These are phyloP conservation scores for Globisporangium takayamanum DNA, from an alignment of 352 stramenopile genomes.

Conservation along the genomic window DNA sequence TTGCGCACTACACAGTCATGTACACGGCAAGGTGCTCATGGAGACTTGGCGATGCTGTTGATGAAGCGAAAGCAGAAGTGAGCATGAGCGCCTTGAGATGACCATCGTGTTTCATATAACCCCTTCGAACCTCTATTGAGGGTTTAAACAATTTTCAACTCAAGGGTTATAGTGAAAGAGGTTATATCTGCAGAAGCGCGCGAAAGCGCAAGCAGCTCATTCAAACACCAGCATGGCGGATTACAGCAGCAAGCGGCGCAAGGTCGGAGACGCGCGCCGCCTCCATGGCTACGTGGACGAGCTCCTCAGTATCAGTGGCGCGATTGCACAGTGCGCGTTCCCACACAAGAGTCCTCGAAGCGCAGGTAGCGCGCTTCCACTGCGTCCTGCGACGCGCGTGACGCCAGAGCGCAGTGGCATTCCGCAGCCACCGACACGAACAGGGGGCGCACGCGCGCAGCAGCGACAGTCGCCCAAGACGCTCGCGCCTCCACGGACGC, in stretches of 20 bases:
- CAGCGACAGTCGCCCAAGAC: not conserved
- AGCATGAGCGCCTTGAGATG: too few species aligned
- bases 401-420: not conserved
- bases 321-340: slow-evolving; percentile 23
- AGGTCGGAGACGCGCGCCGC: slow-evolving; percentile 15
- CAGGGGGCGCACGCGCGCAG: not conserved
- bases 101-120: too few species aligned
- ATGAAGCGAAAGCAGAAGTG: too few species aligned
- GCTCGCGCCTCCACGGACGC: slow-evolving; percentile 12
- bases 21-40: too few species aligned
- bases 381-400: slow-evolving; percentile 2
- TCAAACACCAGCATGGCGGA: slow-evolving; percentile 7
- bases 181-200: too few species aligned
- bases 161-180: not conserved
- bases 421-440: slow-evolving; percentile 3
- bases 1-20: too few species aligned
- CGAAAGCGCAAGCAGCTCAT: not conserved
- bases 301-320: slow-evolving; percentile 18
- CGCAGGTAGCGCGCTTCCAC: slow-evolving; percentile 15
- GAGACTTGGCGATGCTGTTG: too few species aligned
- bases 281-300: slow-evolving; percentile 29
- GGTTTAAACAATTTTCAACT: not conserved
- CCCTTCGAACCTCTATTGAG: too few species aligned
- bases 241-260: slow-evolving; percentile 18
- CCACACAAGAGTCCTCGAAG: slow-evolving; percentile 5